Base-by-base conservation (phyloP, 495 filamentous ascomycete species). In the Terfezia claveryi region DNA sequence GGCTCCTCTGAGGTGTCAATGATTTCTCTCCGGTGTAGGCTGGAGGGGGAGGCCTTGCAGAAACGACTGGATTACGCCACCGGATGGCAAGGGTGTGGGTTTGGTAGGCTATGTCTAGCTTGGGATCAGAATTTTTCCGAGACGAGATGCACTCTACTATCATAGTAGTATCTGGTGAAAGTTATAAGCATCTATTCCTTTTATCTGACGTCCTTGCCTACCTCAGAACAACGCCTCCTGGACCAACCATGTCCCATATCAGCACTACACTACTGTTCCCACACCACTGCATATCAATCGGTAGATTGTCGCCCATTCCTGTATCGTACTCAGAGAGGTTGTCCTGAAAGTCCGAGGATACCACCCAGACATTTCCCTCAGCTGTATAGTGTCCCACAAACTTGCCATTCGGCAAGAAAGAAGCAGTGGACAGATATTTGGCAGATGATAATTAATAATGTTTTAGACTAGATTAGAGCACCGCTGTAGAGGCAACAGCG, bases 181-280 rank as follows among this genome's bases (percentile, higher is more conserved):
- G 41, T 2, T 9, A 20, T 46, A 20, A 46, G 41, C 41, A 32
- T 2, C 27, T 32, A 4, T 32, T 46, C 41, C 41, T 14, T 9
- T 1, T 4, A 9, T 14, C 1, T 46, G 14, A 8, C 14, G 12
- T 46, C 17, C 17, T 14, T 46, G 41, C 17, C 12, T 46, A 46
- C 61, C 79, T 85, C 37, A 87, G 76, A 44, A 83, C 75, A 10
- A 81, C 77, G 41, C 84, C 86, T 51, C 80, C 81, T 0, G 86
- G 87, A 1, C 87, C 88, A 55, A 96, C 82, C 49, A 98, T 74
- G 64, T 95, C 91, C 91, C 91, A 98, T 12, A 86, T 87, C 57
- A 96, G 77, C 50, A 93, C 80, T 9, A 95, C 86, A 8, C 87
- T 84, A 68, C 95, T 86, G 57, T 94, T 92, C 14, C 91, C 89